Evolutionary conservation across 1,284 basidiomycete genomes (phyloP), one percentile per base, ranked within the genome.

Genomic region (Vanrija pseudolonga): DNA sequence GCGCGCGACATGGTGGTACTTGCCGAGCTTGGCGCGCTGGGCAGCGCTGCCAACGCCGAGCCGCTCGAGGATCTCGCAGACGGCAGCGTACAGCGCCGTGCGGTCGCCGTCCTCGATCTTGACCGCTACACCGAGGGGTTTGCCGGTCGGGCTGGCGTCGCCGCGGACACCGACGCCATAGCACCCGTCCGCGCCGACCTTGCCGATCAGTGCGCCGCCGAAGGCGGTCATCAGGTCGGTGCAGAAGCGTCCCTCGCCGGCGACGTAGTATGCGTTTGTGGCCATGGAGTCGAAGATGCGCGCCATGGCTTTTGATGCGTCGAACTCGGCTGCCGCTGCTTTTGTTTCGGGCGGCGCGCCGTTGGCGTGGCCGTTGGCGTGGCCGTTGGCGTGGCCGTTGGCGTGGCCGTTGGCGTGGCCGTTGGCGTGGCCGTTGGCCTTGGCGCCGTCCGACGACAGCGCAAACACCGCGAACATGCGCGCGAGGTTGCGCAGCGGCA

Each of bases 91-190:
- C 14, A 53, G 38, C 8, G 42, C 39, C 7, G 46, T 45, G n/a
- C 18, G 19, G 24, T 47, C 36, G n/a, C 51, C 51, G 37, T 47
- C 51, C 26, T 53, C 51, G 38, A 53, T 19, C 40, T 53, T 53
- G 44, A 47, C 51, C 11, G 37, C 51, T 15, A 53, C 32, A 6
- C 51, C 51, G 9, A 53, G 12, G 1, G 24, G 37, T 3, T 19
- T 12, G 41, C 24, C n/a, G 1, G n/a, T 26, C 11, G 32, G 19
- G 11, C 28, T 22, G 20, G 17, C 37, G 6, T n/a, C 32, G 14
- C 18, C 41, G 9, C 50, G 50, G 3, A 51, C 19, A 0, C 40
- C 50, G 37, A 51, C 23, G 9, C 32, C 50, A 9, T 51, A 51
- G 18, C 50, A 51, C 20, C 28, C 50, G 22, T 51, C 50, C 3